Base-by-base conservation (phyloP, 148 eudicot species). In the Arctostaphylos glauca region DNA sequence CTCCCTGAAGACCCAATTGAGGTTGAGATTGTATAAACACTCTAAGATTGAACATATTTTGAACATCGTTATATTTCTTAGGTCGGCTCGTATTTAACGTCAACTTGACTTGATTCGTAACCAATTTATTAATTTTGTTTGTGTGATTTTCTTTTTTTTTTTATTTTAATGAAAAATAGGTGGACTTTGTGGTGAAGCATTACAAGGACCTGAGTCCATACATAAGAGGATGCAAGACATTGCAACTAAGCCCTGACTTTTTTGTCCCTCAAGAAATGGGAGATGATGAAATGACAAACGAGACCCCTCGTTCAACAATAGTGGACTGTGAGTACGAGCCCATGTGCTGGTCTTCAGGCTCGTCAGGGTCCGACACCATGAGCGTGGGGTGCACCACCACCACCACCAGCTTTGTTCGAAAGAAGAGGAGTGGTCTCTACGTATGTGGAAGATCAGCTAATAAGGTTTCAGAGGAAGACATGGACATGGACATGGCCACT, bases 171-270 rank as follows among this genome's bases (percentile, higher is more conserved):
- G 19, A 21, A 53, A 80, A 73, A 3, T 84, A 96, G 99, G 99
- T 96, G 84, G 99, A 96, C 62, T 94, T 91, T 83, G 92, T 93
- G 82, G 85, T 96, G 15, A 87, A 92, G 68, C 95, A 94, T 86
- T 90, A 93, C 84, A 92, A 87, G 80, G 99, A 96, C 82, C 87
- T 96, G 3, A 82, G 94, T 70, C 98, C 97, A 68, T 95, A 87
- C 86, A 76, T 95, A 85, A 92, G 95, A 86, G 73, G 25, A 66
- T 95, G 98, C 96, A 90, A 88, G 52, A 87, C 87, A 19, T 82
- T 95, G 77, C 98, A 94, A 86, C 88, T 95, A 46, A 85, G 98
- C 50, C 93, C 98, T 0, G 98, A 95, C 84, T 95, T 91, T 89
- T 84, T 95, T 80, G 91, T 93, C 80, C 99, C 99, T 50, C 95